Base-by-base conservation (phyloP, 495 filamentous ascomycete species). In the Penicillium psychrofluorescens region DNA sequence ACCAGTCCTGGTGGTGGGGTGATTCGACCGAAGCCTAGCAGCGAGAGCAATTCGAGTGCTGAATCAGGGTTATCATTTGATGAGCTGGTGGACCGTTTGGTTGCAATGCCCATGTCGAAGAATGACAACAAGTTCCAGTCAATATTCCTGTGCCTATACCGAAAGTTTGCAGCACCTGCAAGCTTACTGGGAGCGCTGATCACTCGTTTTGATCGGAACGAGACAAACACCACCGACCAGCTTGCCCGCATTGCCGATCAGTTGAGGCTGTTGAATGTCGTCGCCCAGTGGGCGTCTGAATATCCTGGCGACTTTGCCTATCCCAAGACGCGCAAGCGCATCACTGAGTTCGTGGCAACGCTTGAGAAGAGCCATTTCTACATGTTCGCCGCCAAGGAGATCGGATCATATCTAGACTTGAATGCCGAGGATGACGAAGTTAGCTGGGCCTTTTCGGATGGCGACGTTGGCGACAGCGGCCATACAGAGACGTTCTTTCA, bases 291-390 rank as follows among this genome's bases (percentile, higher is more conserved):
- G 92, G 78, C 90, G 1, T 79, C 81, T n/a, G 76, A 79, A 28
- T 95, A 97, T 64, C 89, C 92, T 0, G 91, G 87, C 3, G 92
- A 98, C 63, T 94, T 96, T 68, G 86, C 88, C 0, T 77, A 85
- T 52, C 79, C 84, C n/a, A 75, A 75, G 41, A 92, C 89, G 8
- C 80, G 80, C 43, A 77, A 75, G 49, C 75, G 69, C 7, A 68
- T 95, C 42, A 72, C 79, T 22, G 79, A 78, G 13, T 91, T 98
- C 54, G 79, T 95, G 8, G 56, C 67, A 12, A 71, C 74, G 9
- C 63, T 96, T 30, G 76, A 85, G 36, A 72, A 71, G 12, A 83
- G 82, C 44, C 78, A 84, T 35, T 80, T 88, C 40, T 90, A 90
- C 63, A 81, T 86, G 43, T 78, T 83, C 16, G 87, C 91, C 2